A percentile compares a stretch with the other conserved stretches of the same genome.
These are phyloP conservation scores for Mycena leptocephala DNA, from an alignment of 768 basidiomycete genomes.

Conservation along the genomic window DNA sequence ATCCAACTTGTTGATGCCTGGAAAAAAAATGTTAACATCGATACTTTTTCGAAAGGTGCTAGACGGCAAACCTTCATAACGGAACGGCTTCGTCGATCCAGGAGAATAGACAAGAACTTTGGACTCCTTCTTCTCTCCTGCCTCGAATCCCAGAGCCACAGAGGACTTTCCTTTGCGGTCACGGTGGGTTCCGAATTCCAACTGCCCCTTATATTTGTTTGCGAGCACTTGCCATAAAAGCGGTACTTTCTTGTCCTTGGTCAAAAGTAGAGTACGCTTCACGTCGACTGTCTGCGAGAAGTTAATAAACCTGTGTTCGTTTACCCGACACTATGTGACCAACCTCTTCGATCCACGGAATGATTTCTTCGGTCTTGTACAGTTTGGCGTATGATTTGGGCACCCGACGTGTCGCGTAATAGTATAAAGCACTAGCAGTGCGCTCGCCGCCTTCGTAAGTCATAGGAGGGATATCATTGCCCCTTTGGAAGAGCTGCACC, in stretches of 20 bases:
- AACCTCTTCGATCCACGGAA: constrained; percentile 78
- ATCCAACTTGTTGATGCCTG: constrained; percentile 83
- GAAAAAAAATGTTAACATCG: not conserved
- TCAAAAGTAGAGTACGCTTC: constrained; percentile 77
- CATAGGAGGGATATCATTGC: constrained; percentile 72
- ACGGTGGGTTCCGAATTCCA: constrained; percentile 75
- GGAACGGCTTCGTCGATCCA: constrained; percentile 69
- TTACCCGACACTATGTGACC: not conserved
- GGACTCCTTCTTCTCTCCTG: constrained; percentile 66
- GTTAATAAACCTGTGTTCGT: not conserved
- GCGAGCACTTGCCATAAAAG: constrained; percentile 87
- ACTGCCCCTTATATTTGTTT: constrained; percentile 77
- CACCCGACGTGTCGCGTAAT: constrained; percentile 83
- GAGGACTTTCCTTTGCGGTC: constrained; percentile 78
- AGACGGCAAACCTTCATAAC: constrained; percentile 74
- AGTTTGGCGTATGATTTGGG: constrained; percentile 81
- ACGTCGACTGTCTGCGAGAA: constrained; percentile 51
- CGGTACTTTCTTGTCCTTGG: constrained; percentile 84
- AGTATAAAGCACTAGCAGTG: constrained; percentile 79
- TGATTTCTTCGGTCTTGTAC: constrained; percentile 69
- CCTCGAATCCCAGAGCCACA: constrained; percentile 72
- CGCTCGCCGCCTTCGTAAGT: constrained; percentile 80
- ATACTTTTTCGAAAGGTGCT: not conserved
- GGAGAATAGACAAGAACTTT: constrained; percentile 83
- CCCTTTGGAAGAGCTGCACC: constrained; percentile 84